phyloP scores from a whole-genome alignment of 495 filamentous ascomycete genomes.

The Gamarada debralockiae region DNA sequence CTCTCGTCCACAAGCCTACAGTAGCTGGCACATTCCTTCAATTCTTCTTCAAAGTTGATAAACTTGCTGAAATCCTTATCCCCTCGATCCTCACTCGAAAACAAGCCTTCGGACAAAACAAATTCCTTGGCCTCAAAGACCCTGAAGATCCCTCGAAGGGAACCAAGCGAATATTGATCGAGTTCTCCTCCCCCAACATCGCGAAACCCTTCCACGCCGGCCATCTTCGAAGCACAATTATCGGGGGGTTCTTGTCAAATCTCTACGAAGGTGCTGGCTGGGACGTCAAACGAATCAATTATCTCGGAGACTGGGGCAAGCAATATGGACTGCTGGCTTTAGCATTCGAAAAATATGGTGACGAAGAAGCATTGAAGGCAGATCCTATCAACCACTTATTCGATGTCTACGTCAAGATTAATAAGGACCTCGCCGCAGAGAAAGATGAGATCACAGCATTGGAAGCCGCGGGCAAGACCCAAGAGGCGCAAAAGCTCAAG shows the following conservation, averaged over 20 bases:
- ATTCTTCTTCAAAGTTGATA: constrained; percentile 71
- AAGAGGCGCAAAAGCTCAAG: constrained; percentile 42
- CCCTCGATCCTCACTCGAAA: constrained; percentile 59
- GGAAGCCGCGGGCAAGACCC: constrained; percentile 42
- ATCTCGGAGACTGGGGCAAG: constrained; percentile 66
- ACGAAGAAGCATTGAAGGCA: constrained; percentile 48
- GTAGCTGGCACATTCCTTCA: constrained; percentile 63
- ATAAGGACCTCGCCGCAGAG: constrained; percentile 50
- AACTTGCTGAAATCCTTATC: constrained; percentile 58
- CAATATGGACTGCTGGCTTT: constrained; percentile 60
- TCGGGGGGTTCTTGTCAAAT: constrained; percentile 61
- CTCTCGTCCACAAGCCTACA: constrained; percentile 64
- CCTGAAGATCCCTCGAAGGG: constrained; percentile 66
- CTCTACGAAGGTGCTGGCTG: constrained; percentile 55
- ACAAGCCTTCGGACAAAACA: constrained; percentile 61
- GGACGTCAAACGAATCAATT: constrained; percentile 62
- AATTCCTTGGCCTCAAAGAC: constrained; percentile 61
- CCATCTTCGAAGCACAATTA: constrained; percentile 63
- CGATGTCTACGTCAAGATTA: constrained; percentile 61
- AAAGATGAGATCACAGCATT: constrained; percentile 46
- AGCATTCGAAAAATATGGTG: constrained; percentile 55
- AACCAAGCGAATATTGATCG: constrained; percentile 56
- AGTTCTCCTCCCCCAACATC: constrained; percentile 59
- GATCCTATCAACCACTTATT: constrained; percentile 64
- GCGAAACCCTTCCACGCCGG: constrained; percentile 67